Conservation (phyloP, 768 basidiomycete genomes). For the Boletus speciosus region DNA sequence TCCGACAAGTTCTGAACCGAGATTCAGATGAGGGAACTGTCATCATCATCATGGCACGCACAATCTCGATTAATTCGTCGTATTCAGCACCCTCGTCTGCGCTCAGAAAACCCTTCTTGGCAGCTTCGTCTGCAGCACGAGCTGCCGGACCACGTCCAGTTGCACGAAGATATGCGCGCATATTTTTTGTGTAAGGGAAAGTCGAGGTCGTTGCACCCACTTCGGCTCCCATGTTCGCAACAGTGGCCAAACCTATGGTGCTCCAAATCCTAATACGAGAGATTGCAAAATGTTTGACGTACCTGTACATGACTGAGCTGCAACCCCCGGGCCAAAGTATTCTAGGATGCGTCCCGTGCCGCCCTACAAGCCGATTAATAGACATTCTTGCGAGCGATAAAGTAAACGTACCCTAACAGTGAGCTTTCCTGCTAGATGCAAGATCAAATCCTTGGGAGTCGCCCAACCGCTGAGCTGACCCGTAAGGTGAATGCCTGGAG, state of each 20-base stretch:
- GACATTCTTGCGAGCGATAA: neutral
- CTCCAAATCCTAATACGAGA: neutral
- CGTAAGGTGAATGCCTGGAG: constrained; percentile 77
- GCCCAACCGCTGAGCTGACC: constrained; percentile 89
- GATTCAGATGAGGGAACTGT: neutral
- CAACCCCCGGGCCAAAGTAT: constrained; percentile 94
- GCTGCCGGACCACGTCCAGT: constrained; percentile 89
- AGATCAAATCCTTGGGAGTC: constrained; percentile 93
- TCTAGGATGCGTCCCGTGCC: constrained; percentile 95
- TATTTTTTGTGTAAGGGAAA: constrained; percentile 91
- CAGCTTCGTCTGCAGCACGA: constrained; percentile 80
- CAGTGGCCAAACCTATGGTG: constrained; percentile 76
- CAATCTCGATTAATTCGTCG: constrained; percentile 92
- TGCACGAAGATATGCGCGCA: constrained; percentile 86
- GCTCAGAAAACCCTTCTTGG: constrained; percentile 67
- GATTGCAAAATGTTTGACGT: constrained; percentile 8
- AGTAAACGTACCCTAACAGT: constrained; percentile 73
- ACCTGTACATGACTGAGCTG: constrained; percentile 90
- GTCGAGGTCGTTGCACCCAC: constrained; percentile 99
- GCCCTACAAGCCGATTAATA: constrained; percentile 49
- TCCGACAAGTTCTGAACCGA: constrained; percentile 71
- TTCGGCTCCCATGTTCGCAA: constrained; percentile 99
- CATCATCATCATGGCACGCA: constrained; percentile 36
- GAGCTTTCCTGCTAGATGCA: constrained; percentile 90
- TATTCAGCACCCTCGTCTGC: constrained; percentile 90